Evolutionary conservation across 140 eudicot genomes (phyloP).

Genomic region (Ambrosia hybrid): DNA sequence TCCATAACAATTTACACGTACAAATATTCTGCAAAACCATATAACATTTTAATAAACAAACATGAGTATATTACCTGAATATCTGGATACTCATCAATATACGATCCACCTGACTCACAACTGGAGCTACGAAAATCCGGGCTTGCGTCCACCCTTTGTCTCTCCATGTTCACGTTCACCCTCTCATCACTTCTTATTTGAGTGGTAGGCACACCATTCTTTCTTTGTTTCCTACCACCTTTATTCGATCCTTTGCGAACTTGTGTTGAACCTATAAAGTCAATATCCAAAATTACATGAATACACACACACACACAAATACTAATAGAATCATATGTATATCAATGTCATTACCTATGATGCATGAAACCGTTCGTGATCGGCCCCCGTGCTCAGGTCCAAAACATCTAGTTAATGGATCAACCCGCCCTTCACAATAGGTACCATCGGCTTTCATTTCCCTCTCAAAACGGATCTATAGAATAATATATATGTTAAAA

Average conservation of each 20-base stretch:
- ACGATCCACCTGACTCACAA: neutral
- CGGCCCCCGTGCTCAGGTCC: neutral
- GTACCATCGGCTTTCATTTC: neutral
- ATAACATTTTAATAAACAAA: neutral
- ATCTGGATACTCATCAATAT: neutral
- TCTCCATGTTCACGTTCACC: neutral
- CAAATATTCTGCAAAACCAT: neutral
- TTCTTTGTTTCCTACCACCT: neutral
- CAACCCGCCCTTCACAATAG: neutral
- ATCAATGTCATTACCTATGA: neutral
- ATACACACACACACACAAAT: neutral
- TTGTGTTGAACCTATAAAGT: neutral
- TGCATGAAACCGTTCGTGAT: neutral
- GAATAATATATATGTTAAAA: neutral
- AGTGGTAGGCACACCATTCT: too few relatives aligned
- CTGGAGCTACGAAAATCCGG: neutral
- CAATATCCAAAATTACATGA: neutral
- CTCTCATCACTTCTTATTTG: neutral
- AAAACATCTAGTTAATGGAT: neutral
- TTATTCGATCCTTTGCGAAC: neutral
- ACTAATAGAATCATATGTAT: neutral
- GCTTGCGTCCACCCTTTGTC: neutral
- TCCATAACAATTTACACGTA: neutral
- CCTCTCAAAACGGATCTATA: neutral
- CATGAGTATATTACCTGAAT: neutral